Base-by-base conservation (phyloP, 2,329 filamentous ascomycete species). In the Nothomitra cinnamomea region DNA sequence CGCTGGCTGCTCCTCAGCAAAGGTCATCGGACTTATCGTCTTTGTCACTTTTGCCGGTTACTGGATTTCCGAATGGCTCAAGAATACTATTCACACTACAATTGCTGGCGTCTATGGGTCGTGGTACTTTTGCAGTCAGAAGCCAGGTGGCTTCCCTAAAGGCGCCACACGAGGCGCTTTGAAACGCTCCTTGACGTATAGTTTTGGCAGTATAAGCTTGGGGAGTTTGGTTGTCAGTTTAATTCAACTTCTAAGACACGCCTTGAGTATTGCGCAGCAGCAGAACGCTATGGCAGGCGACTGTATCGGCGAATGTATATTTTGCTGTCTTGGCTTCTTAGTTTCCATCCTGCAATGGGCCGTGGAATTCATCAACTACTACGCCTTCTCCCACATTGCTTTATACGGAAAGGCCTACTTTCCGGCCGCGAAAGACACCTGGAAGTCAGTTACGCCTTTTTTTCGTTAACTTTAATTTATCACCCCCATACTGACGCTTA, bases 51-150 rank as follows among this genome's bases (percentile, higher is more conserved):
- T 96, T 62, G 83, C 88, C 53, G 86, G 82, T 68, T 95, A 94
- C 69, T 96, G 90, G 90, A 82, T 95, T 58, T 83, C 85, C 1
- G 90, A 96, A 65, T 90, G 85, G 76, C 71, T 95, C 60, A 95
- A 95, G 72, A 95, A 94, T 68, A 88, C 86, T 0, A 86, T 95
- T 48, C 88, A 96, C 64, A 84, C 83, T 1, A 88, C 81, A 22
- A 84, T 95, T 55, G 85, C 87, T 0, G 89, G 90, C 0, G 82
- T 95, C 0, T 95, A 94, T 61, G 89, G 87, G 1, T 83, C 84
- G 0, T 96, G 90, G 90, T 96, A 94, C 70, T 95, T 94, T 65
- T 83, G 78, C 59, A 69, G 73, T 6, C 69, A 76, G 25, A 76
- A 78, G 54, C 68, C 78, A 0, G 69, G 74, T 55, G 77, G 80